Evolutionary conservation across 2,329 filamentous ascomycete species (phyloP), one percentile per base, ranked within the genome.

Genomic region (Teratosphaeriaceae sp.): DNA sequence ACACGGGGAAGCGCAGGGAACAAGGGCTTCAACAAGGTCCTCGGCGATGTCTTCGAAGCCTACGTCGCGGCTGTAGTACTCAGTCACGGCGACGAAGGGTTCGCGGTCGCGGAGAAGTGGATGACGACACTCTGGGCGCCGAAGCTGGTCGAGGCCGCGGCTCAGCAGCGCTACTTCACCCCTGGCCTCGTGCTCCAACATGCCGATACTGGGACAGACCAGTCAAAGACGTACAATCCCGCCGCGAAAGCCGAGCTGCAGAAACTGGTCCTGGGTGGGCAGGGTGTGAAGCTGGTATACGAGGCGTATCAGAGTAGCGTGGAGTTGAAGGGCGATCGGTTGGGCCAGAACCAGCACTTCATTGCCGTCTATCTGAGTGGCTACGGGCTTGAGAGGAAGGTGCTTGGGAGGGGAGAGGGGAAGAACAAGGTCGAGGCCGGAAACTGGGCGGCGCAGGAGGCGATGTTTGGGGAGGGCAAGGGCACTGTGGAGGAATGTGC

Each of bases 11-110:
- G 72, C 21, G 80, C 74, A 59, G 75, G 74, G 34, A 71, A 73
- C 59, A 81, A 75, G 60, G 75, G 74, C 31, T 72, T 76, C 46
- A 75, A 70, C 12, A 96, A 96, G 63, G 79, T 88, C 8, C 73
- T 85, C 43, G 89, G 83, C 7, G 90, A 97, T 59, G 75, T 96
- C 15, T 94, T 96, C 55, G 90, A 97, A 62, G 85, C 90, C 0
- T 96, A 94, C 54, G 78, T 94, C 13, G 89, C 85, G 7, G 89
- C 84, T 2, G 66, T 89, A 5, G 75, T 94, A 24, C 67, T 87
- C 2, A 80, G 82, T 1, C 77, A 88, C 54, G 72, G 79, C 0
- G 64, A 68, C 2, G 61, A 78, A 36, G 88, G 89, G 1, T 75
- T 84, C 36, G 49, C 63, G 6, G 72, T 71, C 2, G 81, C 76